A percentile compares a stretch with the other conserved stretches of the same genome.
These are phyloP conservation scores for Silene latifolia DNA, from an alignment of 148 eudicot genomes.

Conservation along the genomic window DNA sequence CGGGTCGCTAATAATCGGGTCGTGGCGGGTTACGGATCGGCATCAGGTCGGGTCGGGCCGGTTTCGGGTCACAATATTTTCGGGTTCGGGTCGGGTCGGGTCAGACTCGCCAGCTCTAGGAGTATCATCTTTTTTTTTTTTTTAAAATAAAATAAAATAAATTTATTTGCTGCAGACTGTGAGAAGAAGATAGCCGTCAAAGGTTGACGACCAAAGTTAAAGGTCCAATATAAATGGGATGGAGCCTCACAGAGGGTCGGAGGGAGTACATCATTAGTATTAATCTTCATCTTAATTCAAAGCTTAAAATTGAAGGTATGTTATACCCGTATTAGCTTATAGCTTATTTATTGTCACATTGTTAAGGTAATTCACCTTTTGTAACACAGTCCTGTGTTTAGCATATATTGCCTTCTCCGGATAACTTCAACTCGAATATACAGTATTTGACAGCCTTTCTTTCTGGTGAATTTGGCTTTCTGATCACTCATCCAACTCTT, in stretches of 20 bases:
- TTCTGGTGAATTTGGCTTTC: constrained; percentile 14
- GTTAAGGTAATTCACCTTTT: neutral
- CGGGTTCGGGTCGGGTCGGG: too few species aligned
- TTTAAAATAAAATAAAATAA: too few species aligned
- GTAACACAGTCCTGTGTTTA: neutral
- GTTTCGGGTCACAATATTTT: too few species aligned
- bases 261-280: neutral
- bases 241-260: neutral
- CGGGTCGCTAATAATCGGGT: too few species aligned
- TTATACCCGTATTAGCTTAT: too few species aligned
- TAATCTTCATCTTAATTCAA: neutral
- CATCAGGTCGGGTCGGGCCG: too few species aligned
- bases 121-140: neutral
- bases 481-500: neutral
- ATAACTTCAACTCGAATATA: constrained; percentile 7
- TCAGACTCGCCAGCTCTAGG: too few species aligned
- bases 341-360: neutral
- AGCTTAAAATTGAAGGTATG: neutral
- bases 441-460: neutral
- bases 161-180: neutral
- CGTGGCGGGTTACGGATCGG: too few species aligned
- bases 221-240: neutral
- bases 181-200: neutral
- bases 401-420: constrained; percentile 6
- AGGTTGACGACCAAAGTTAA: too few species aligned